Percentiles rank a stretch among this genome's conserved stretches.
Evolutionary conservation across 768 basidiomycete genomes (phyloP).

Genomic region (Chalciporus piperatus): DNA sequence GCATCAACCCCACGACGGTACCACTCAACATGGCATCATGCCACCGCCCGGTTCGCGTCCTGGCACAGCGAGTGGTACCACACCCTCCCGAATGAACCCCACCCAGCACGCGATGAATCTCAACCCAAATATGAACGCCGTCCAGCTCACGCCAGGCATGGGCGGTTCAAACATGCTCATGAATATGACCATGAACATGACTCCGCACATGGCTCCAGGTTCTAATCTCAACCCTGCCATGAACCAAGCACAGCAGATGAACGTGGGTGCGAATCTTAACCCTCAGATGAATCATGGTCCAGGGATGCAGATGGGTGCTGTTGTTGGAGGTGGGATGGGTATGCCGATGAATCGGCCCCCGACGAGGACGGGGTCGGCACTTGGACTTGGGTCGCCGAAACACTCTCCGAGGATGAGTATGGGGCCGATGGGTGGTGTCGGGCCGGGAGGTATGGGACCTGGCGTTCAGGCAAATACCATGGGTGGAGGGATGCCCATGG

Average conservation of each 20-base stretch:
- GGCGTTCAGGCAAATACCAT: conserved; percentile 16
- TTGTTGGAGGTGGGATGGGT: conserved; percentile 10
- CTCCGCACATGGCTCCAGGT: conserved; percentile 8
- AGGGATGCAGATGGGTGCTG: conserved; percentile 14
- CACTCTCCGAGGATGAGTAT: conserved; percentile 26
- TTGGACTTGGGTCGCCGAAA: conserved; percentile 27
- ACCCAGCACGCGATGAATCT: conserved; percentile 9
- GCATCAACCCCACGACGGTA: conserved; percentile 19
- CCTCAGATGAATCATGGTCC: conserved; percentile 16
- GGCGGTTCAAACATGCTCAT: conserved; percentile 7
- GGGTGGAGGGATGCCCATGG: conserved; percentile 16
- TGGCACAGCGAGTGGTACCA: conserved; percentile 22
- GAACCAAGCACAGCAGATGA: conserved; percentile 24
- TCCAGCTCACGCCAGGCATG: not conserved
- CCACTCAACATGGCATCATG: conserved; percentile 18
- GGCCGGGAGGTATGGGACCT: conserved; percentile 10
- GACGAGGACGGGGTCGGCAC: conserved; percentile 29
- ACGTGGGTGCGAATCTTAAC: conserved; percentile 5
- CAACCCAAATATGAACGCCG: not conserved
- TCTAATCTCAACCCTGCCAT: conserved; percentile 12
- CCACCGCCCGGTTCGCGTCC: conserved; percentile 26
- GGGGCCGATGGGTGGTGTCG: conserved; percentile 13
- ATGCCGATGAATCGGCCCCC: conserved; percentile 29
- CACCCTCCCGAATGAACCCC: conserved; percentile 24
- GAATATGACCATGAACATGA: conserved; percentile 20